These are phyloP conservation scores for Porcisia hertigi DNA, from an alignment of 208 protist species.

Conservation along the genomic window DNA sequence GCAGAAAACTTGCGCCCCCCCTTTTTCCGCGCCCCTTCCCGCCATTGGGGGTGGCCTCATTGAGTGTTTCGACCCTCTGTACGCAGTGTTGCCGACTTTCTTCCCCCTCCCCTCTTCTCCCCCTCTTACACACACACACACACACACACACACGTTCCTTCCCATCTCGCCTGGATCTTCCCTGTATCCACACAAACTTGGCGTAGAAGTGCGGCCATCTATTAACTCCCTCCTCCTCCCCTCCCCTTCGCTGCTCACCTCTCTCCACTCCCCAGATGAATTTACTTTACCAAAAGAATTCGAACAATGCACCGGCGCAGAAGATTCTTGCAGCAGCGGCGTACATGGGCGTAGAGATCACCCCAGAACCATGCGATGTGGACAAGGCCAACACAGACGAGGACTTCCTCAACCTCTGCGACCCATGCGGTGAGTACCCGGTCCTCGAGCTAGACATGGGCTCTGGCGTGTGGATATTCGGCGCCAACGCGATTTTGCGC, in stretches of 20 bases:
- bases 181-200: background rate
- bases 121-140: background rate
- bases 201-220: background rate
- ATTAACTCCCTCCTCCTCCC: background rate
- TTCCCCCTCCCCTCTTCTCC: background rate
- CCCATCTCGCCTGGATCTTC: too few species aligned
- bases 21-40: too few species aligned
- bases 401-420: conserved; percentile 56
- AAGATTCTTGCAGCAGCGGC: conserved; percentile 61
- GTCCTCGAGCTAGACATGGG: conserved; percentile 65
- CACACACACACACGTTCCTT: background rate
- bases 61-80: background rate
- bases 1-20: background rate
- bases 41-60: background rate
- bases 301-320: conserved; percentile 54
- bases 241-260: background rate
- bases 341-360: conserved; percentile 52
- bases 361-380: conserved; percentile 29
- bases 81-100: background rate
- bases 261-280: conserved; percentile 19
- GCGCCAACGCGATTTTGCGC: conserved; percentile 81
- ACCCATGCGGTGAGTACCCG: conserved; percentile 76
- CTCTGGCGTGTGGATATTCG: conserved; percentile 61
- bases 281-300: conserved; percentile 46
- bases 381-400: conserved; percentile 51